A percentile compares a stretch with the other conserved stretches of the same genome.
These are phyloP conservation scores for Asterophora parasitica DNA, from an alignment of 768 basidiomycete species.

Conservation along the genomic window DNA sequence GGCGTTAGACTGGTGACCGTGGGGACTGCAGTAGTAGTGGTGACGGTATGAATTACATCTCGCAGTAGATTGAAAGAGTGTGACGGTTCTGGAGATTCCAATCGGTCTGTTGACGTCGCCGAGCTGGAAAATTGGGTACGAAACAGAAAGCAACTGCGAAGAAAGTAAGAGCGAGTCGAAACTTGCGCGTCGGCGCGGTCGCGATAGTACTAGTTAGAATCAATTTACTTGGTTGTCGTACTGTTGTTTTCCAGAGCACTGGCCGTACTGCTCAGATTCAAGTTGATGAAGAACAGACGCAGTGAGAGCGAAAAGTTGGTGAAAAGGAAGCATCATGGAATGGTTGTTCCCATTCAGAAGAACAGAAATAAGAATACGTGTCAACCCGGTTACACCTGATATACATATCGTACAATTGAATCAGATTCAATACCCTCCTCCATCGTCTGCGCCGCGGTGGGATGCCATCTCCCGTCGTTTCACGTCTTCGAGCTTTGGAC, in stretches of 20 bases:
- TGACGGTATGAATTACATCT: slow-evolving; percentile 1
- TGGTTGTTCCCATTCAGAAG: too few species aligned
- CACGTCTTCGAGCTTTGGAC: slow-evolving; percentile 93
- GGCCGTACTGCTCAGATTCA: too few species aligned
- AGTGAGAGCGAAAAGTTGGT: too few species aligned
- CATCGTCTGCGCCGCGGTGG: slow-evolving; percentile 66
- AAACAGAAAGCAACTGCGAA: slow-evolving; percentile 15
- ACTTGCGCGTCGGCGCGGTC: slow-evolving; percentile 18
- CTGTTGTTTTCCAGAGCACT: too few species aligned
- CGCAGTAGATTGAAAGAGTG: too few species aligned
- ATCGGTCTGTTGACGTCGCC: neutral
- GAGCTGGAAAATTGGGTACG: slow-evolving; percentile 11
- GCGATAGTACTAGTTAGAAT: too few species aligned
- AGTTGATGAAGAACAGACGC: too few species aligned
- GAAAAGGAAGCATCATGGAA: too few species aligned
- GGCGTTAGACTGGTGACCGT: slow-evolving; percentile 9
- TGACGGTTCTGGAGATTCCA: slow-evolving; percentile 1
- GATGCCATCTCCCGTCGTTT: slow-evolving; percentile 89
- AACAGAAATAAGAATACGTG: too few species aligned
- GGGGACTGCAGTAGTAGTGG: slow-evolving; percentile 13
- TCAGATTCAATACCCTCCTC: slow-evolving; percentile 40
- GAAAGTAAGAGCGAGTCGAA: slow-evolving; percentile 11
- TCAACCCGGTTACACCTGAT: too few species aligned
- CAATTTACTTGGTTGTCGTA: too few species aligned
- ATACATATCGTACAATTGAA: neutral